These are phyloP conservation scores for Chrysoporthe deuterocubensis DNA, from an alignment of 2,329 filamentous ascomycete genomes.

Conservation along the genomic window DNA sequence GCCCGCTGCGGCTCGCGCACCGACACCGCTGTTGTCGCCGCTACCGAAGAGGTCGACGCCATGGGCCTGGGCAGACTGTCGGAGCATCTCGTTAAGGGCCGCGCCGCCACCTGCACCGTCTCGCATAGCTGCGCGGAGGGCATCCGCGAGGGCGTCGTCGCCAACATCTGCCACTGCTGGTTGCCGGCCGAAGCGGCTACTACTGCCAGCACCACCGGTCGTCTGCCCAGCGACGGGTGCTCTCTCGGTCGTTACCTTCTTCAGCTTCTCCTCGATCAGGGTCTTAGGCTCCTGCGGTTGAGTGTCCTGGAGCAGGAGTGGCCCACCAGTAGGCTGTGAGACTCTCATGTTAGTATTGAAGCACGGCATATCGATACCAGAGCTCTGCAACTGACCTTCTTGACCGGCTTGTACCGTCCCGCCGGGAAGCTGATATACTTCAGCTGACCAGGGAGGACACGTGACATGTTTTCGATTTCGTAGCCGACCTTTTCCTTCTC, in stretches of 20 bases:
- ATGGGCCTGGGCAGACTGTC: conserved; percentile 41
- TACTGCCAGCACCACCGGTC: conserved; percentile 35
- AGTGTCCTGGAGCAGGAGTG: conserved; percentile 87
- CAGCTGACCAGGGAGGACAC: conserved; percentile 88
- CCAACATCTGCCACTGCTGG: conserved; percentile 27
- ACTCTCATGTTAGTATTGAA: conserved; percentile 44
- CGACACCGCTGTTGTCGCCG: conserved; percentile 30
- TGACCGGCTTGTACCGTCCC: conserved; percentile 89
- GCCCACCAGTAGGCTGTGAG: conserved; percentile 83
- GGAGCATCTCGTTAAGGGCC: conserved; percentile 49
- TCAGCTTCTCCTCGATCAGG: conserved; percentile 88
- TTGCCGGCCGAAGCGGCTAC: conserved; percentile 31
- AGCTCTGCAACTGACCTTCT: conserved; percentile 64
- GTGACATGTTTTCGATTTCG: conserved; percentile 95
- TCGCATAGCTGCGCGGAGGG: conserved; percentile 36
- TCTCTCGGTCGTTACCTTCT: conserved; percentile 72
- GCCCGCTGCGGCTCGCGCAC: conserved; percentile 72
- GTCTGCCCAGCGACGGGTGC: conserved; percentile 57
- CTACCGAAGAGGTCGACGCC: conserved; percentile 31
- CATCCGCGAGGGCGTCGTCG: conserved; percentile 34
- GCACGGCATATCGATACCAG: conserved; percentile 12
- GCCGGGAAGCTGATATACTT: conserved; percentile 94
- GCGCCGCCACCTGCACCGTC: conserved; percentile 40
- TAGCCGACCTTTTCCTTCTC: conserved; percentile 98
- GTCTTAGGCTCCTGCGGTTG: conserved; percentile 77